phyloP scores from a whole-genome alignment of 768 basidiomycete species.

The Pisolithus albus region DNA sequence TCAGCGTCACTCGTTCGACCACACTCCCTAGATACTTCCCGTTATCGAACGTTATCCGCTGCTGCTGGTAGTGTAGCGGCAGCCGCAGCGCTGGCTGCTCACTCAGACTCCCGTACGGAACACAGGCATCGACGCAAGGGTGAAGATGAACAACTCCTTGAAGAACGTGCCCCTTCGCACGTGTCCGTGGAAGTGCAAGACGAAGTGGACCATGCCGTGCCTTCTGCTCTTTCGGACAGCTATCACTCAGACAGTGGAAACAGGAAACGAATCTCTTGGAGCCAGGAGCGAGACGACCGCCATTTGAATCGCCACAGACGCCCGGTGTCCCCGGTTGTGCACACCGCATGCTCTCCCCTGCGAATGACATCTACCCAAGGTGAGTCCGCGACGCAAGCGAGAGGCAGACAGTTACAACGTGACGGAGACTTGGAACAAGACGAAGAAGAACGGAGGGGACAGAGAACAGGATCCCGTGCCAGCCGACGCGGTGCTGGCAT shows the following conservation, averaged over 20 bases:
- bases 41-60: conserved; percentile 61
- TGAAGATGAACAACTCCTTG: conserved; percentile 17
- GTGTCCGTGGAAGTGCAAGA: conserved; percentile 26
- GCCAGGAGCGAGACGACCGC: conserved; percentile 40
- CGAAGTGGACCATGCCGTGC: conserved; percentile 46
- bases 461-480: conserved; percentile 47
- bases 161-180: conserved; percentile 11
- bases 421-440: conserved; percentile 26
- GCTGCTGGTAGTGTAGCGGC: conserved; percentile 69
- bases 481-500: conserved; percentile 69
- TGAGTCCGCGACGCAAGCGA: conserved; percentile 22
- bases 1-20: conserved; percentile 40
- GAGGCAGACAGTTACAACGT: conserved; percentile 43
- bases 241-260: conserved; percentile 67
- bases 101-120: conserved; percentile 44
- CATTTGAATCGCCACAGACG: conserved; percentile 33
- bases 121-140: conserved; percentile 22
- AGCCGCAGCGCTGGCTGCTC: conserved; percentile 62
- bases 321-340: conserved; percentile 28
- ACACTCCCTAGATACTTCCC: conserved; percentile 48
- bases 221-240: conserved; percentile 60
- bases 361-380: conserved; percentile 25
- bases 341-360: conserved; percentile 22
- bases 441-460: conserved; percentile 16
- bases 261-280: conserved; percentile 63